Conservation (phyloP, 139 green algal genomes). For the Medakamo hakoo region DNA sequence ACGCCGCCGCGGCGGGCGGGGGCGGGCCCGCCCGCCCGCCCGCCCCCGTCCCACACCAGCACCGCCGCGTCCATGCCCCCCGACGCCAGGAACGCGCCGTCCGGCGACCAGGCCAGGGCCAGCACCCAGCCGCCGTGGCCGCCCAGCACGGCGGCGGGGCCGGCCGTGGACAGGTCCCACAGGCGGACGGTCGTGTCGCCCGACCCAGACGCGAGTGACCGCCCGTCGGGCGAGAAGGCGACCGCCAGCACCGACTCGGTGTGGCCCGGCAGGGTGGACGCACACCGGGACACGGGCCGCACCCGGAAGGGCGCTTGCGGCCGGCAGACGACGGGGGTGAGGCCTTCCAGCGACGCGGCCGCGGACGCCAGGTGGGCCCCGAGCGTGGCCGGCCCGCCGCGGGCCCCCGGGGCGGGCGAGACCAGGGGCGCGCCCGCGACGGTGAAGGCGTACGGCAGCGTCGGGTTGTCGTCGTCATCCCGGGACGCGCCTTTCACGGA, state of each 20-base stretch:
- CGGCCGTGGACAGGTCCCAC: constrained; percentile 87
- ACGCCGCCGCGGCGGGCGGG: no score
- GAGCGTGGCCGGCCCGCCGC: no score
- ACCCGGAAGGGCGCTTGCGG: constrained; percentile 91
- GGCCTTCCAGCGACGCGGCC: constrained; percentile 64
- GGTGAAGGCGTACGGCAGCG: constrained; percentile 83
- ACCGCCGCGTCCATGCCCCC: constrained; percentile 75
- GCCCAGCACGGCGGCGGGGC: constrained; percentile 56
- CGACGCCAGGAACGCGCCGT: constrained; percentile 51
- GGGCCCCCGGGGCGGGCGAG: no score
- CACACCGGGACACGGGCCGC: constrained; percentile 78
- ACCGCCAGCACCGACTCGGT: constrained; percentile 79
- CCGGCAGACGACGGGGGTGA: constrained; percentile 75
- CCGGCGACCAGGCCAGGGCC: constrained; percentile 78
- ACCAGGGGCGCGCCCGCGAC: constrained; percentile 65
- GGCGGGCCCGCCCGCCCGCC: no score
- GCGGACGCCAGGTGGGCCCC: constrained; percentile 43
- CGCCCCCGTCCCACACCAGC: constrained; percentile 68
- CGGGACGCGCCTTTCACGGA: constrained; percentile 33
- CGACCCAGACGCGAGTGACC: constrained; percentile 60
- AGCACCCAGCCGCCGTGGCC: constrained; percentile 87
- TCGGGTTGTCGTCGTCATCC: constrained; percentile 60
- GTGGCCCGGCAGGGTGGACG: constrained; percentile 77
- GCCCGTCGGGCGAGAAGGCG: constrained; percentile 79
- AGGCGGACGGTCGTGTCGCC: constrained; percentile 87